Percentiles rank a stretch among this genome's conserved stretches.
Evolutionary conservation across 2,329 filamentous ascomycete genomes (phyloP).

Genomic region (Colletotrichum sp.): DNA sequence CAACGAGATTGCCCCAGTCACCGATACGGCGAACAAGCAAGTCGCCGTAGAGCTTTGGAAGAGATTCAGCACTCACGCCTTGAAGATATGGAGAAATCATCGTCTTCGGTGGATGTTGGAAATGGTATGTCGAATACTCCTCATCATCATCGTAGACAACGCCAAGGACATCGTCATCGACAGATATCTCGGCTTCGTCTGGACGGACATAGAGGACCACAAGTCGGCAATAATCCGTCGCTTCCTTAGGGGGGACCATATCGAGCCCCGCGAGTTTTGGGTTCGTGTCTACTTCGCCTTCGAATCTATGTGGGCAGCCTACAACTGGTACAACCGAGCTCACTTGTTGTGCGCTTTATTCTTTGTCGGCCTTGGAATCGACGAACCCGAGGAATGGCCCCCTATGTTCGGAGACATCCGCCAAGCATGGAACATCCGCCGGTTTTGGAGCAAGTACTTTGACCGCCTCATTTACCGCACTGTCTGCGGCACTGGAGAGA

Average conservation of each 20-base stretch:
- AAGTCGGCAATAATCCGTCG: conserved; percentile 7
- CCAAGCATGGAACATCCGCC: conserved; percentile 21
- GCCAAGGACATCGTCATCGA: not conserved
- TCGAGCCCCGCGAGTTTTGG: not conserved
- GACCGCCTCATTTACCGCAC: conserved; percentile 22
- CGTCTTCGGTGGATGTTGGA: not conserved
- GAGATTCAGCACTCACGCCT: not conserved
- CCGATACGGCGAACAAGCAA: not conserved
- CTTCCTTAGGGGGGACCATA: not conserved
- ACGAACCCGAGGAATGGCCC: conserved; percentile 24
- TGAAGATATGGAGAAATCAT: not conserved
- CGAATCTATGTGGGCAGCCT: conserved; percentile 9
- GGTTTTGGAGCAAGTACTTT: conserved; percentile 24
- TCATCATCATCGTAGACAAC: not conserved
- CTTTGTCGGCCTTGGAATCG: conserved; percentile 6
- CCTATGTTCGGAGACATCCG: conserved; percentile 21
- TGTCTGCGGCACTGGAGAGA: not conserved
- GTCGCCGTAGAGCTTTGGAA: not conserved
- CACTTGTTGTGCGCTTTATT: conserved; percentile 1
- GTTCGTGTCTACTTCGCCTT: conserved; percentile 4
- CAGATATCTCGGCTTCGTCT: not conserved
- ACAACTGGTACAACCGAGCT: conserved; percentile 2
- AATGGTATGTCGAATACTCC: not conserved
- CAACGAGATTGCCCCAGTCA: not conserved
- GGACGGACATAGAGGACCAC: not conserved